These are phyloP conservation scores for Aristolochia fimbriata DNA, from an alignment of 164 flowering plant genomes.

Conservation along the genomic window DNA sequence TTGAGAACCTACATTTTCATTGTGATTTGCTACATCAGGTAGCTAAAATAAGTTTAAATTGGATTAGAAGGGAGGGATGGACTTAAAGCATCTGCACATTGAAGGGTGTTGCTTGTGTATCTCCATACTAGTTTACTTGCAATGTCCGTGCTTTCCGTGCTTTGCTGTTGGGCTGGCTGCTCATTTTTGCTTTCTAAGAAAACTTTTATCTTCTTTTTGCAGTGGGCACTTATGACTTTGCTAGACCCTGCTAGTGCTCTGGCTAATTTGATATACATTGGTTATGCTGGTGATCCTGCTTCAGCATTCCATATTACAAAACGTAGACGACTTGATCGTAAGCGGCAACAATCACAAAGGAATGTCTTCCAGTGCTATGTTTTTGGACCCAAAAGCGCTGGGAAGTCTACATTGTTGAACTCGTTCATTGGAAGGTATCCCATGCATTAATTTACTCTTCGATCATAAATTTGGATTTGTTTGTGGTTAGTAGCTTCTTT, in stretches of 20 bases:
- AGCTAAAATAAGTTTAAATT: too few species aligned
- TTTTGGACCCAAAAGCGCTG: conserved; percentile 84
- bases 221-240: conserved; percentile 98
- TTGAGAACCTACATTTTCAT: too few species aligned
- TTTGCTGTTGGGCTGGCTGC: background rate
- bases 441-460: background rate
- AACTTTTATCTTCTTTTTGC: conserved; percentile 19
- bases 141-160: too few species aligned
- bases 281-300: conserved; percentile 65
- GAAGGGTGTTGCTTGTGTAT: background rate
- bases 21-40: too few species aligned
- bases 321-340: conserved; percentile 64
- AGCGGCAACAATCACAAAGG: conserved; percentile 74
- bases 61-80: too few species aligned
- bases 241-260: conserved; percentile 61
- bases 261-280: conserved; percentile 75
- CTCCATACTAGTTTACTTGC: background rate
- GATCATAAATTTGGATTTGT: background rate
- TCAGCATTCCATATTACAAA: conserved; percentile 69
- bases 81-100: background rate
- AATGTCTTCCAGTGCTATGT: conserved; percentile 92
- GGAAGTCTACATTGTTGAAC: conserved; percentile 74
- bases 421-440: conserved; percentile 76
- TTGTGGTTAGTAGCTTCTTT: too few species aligned
- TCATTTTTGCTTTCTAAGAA: conserved; percentile 1